Conservation (phyloP, 192 early-diverging fungal species). For the Podila minutissima region DNA sequence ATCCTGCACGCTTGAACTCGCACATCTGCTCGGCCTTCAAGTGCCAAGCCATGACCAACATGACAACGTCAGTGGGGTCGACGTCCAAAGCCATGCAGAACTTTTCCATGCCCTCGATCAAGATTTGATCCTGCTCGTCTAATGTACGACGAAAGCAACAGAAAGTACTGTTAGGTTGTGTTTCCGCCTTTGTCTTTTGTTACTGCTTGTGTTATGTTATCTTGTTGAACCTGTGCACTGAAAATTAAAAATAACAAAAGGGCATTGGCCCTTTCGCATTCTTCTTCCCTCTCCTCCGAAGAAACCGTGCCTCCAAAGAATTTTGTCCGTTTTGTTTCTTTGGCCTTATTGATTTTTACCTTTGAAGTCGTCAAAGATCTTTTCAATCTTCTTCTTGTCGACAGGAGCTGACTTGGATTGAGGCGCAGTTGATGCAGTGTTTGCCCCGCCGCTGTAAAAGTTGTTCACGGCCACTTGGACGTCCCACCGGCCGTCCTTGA, state of each 20-base stretch:
- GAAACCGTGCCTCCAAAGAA: slow-evolving; percentile 1
- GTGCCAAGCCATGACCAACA: slow-evolving; percentile 76
- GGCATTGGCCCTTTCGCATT: not conserved
- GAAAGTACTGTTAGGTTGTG: not conserved
- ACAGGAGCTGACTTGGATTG: slow-evolving; percentile 15
- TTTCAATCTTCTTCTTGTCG: slow-evolving; percentile 55
- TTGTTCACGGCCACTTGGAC: slow-evolving; percentile 71
- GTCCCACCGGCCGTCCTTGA: slow-evolving; percentile 73
- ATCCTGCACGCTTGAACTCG: slow-evolving; percentile 76
- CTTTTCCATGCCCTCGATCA: slow-evolving; percentile 76
- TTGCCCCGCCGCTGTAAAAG: slow-evolving; percentile 58
- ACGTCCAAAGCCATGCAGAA: slow-evolving; percentile 76
- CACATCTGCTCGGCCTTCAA: slow-evolving; percentile 76
- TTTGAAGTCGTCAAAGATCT: slow-evolving; percentile 80
- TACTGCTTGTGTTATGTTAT: not conserved
- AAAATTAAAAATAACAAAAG: no score
- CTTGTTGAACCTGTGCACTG: not conserved
- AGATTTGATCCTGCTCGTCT: slow-evolving; percentile 69
- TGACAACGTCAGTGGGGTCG: slow-evolving; percentile 78
- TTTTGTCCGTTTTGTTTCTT: not conserved
- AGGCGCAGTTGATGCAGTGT: slow-evolving; percentile 11
- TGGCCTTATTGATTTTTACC: slow-evolving; percentile 53
- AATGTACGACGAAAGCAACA: slow-evolving; percentile 7
- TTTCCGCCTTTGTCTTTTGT: not conserved
- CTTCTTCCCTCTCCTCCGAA: not conserved